A percentile compares a stretch with the other conserved stretches of the same genome.
These are phyloP conservation scores for Stygiomarasmius scandens DNA, from an alignment of 1,284 basidiomycete genomes.

Conservation along the genomic window DNA sequence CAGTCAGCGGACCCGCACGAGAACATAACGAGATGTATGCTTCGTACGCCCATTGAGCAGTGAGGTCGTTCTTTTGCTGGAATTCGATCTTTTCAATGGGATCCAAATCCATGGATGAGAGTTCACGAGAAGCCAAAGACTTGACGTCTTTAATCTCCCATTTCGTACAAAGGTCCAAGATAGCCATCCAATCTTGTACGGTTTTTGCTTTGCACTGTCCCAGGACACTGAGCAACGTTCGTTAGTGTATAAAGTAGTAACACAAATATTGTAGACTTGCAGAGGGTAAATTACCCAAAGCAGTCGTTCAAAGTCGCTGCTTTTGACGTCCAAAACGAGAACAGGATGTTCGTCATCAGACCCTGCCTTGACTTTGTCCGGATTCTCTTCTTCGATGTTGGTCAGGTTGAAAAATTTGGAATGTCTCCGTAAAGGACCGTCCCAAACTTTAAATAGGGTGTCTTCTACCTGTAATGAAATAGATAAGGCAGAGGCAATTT, in stretches of 20 bases:
- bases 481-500: background rate
- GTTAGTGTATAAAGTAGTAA: no score
- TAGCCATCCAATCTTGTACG: constrained; percentile 52
- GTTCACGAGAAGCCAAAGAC: constrained; percentile 46
- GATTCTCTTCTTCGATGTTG: constrained; percentile 1
- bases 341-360: constrained; percentile 17
- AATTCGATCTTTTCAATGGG: constrained; percentile 51
- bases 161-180: constrained; percentile 49
- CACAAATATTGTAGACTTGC: no score
- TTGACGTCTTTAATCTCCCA: constrained; percentile 57
- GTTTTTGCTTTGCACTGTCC: constrained; percentile 51
- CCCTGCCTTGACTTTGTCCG: constrained; percentile 15
- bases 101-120: constrained; percentile 47
- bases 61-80: constrained; percentile 50
- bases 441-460: constrained; percentile 7
- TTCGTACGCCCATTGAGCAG: constrained; percentile 46
- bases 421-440: background rate
- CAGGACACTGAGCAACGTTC: background rate
- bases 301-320: constrained; percentile 54
- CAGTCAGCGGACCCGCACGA: constrained; percentile 45
- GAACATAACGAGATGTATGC: constrained; percentile 49
- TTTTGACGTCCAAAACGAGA: constrained; percentile 39
- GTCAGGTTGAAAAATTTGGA: background rate
- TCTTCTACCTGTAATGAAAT: background rate
- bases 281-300: constrained; percentile 69